Evolutionary conservation across 31 red algal species (phyloP), one percentile per base, ranked within the genome.

Genomic region (Odonthalia washingtoniensis): DNA sequence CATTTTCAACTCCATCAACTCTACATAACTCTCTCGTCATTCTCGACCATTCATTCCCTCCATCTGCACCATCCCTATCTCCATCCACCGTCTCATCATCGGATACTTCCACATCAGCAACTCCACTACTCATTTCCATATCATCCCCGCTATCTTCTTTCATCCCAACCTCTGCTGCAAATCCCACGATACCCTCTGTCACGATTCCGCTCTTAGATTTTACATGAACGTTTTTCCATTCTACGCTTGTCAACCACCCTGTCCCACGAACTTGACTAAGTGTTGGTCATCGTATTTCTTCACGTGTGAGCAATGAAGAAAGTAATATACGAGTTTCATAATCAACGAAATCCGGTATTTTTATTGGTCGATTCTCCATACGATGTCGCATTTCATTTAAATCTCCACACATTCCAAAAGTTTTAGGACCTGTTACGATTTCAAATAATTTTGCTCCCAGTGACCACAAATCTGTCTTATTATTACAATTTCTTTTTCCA

Each of bases 371-470:
- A 57, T 57, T 9, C 12, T 57, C 49, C 9, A 57, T 57, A 57
- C 21, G 9, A 14, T 57, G 49, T 14, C 9, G 21, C 21, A 57
- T 9, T 21, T 57, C 21, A 57, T 57, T 57, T 57, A 21, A 57
- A 57, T 57, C 49, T 14, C 21, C 49, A 57, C 9, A 9, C 9
- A 21, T 14, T 21, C 12, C 49, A 78, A 95, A 98, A 34, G 96
- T 92, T 27, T 84, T 72, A 9, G 44, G 49, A 31, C 96, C 96
- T 41, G 46, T 93, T 3, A 92, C 61, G 63, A 98, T 80, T 63
- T 95, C 94, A 64, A 81, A 98, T 61, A 95, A 65, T 17, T 92
- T 98, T 2, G 89, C 96, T 34, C 96, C 96, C 9, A 98, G 74
- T 16, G 93, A 92, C 96, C 96, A 98, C 65, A 98, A 76, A 72